Conservation (phyloP, 306 rosid genomes). For the Pyrus bretschneideri region DNA sequence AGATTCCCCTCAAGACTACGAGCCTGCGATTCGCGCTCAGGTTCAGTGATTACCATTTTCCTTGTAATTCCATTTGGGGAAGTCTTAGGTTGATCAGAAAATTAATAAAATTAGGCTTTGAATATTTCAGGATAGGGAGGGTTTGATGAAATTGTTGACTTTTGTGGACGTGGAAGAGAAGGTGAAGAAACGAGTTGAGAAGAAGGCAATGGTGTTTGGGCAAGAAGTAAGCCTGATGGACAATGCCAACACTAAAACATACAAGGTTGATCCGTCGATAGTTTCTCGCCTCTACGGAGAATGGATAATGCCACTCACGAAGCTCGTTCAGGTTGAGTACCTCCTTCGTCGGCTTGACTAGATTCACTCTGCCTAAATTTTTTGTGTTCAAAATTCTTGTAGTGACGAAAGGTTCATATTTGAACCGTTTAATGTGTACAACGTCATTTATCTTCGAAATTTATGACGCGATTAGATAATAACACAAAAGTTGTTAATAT, state of each 20-base stretch:
- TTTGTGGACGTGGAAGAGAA: slow-evolving; percentile 46
- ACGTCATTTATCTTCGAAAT: not conserved
- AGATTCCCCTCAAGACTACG: slow-evolving; percentile 66
- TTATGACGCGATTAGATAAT: not conserved
- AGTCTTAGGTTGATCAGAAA: not conserved
- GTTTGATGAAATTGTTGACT: slow-evolving; percentile 80
- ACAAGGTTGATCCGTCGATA: slow-evolving; percentile 56
- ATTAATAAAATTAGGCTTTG: not conserved
- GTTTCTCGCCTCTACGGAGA: slow-evolving; percentile 50
- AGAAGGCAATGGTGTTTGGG: slow-evolving; percentile 69
- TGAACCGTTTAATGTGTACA: not conserved
- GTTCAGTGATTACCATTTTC: slow-evolving; percentile 23
- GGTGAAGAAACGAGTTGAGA: slow-evolving; percentile 76
- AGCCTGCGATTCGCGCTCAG: slow-evolving; percentile 70
- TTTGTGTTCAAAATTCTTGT: not conserved
- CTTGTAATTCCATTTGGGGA: not conserved
- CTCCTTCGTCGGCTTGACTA: slow-evolving; percentile 60
- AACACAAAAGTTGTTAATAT: not conserved
- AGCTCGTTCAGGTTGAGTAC: slow-evolving; percentile 77
- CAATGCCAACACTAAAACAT: not conserved
- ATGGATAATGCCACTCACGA: slow-evolving; percentile 87
- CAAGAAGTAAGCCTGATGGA: slow-evolving; percentile 42
- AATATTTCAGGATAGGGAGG: slow-evolving; percentile 49
- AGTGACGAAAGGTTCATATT: not conserved
- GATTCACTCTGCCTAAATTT: not conserved